These are phyloP conservation scores for Rhizodiscina lignyota DNA, from an alignment of 495 filamentous ascomycete genomes.

Conservation along the genomic window DNA sequence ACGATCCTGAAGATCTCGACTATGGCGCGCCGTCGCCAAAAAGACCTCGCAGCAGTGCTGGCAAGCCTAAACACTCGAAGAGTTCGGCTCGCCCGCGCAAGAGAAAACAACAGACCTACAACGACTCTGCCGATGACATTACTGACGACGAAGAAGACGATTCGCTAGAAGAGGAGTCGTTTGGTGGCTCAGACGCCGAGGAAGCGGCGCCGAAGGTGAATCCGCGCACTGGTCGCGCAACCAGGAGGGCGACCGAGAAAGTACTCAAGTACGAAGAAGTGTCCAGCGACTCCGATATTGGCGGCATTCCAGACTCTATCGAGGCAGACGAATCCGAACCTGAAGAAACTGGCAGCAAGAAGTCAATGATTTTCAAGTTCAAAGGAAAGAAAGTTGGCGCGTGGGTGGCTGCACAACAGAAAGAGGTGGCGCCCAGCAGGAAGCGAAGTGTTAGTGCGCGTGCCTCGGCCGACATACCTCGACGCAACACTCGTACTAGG, in stretches of 20 bases:
- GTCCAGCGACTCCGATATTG: background rate
- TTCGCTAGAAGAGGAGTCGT: background rate
- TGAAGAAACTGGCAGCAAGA: too few relatives aligned
- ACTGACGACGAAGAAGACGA: background rate
- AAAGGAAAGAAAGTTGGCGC: background rate
- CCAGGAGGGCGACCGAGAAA: background rate
- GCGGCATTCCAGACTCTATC: conserved; percentile 22
- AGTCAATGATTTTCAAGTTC: background rate
- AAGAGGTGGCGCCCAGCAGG: background rate
- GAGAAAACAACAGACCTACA: too few relatives aligned
- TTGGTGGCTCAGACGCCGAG: background rate
- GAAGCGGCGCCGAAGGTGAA: background rate
- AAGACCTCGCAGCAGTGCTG: too few relatives aligned
- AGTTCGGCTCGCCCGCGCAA: too few relatives aligned
- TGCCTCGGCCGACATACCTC: too few relatives aligned
- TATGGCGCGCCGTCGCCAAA: too few relatives aligned
- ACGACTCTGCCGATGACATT: background rate
- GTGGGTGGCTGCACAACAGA: background rate
- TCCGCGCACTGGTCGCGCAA: background rate
- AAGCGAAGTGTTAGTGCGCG: too few relatives aligned
- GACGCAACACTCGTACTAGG: too few relatives aligned
- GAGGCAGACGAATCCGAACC: background rate
- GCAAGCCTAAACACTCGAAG: too few relatives aligned
- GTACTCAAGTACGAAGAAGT: background rate
- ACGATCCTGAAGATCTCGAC: too few relatives aligned